Base-by-base conservation (phyloP, 768 basidiomycete genomes). In the Boletellus ananiceps region DNA sequence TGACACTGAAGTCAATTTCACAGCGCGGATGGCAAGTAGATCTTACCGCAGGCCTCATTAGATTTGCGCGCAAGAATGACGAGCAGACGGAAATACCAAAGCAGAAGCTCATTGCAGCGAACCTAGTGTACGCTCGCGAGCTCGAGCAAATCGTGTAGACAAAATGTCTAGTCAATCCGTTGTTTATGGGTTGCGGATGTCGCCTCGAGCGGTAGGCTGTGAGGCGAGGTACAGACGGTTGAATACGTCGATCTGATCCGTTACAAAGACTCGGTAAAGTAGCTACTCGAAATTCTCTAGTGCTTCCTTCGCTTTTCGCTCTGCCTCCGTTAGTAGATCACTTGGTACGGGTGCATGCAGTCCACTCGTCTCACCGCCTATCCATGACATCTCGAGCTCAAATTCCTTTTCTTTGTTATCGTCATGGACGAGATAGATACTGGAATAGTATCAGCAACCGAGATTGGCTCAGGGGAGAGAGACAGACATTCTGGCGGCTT, bases 371-470 rank as follows among this genome's bases (percentile, higher is more conserved):
- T 95, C 91, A 31, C 82, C 77, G 34, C 93, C 83, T 50, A 97
- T 84, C 96, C 96, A 99, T 32, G 93, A 89, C 79, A 99, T 82
- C 70, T 99, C 96, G 23, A 99, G 80, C 65, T 98, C 96, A 56
- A 99, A 98, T 43, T 94, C 90, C 65, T 97, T 98, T 73, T 97
- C 94, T 69, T 97, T 96, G 53, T 89, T 84, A 65, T 98, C 96
- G 55, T 98, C 95, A 63, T 99, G 96, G 14, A 96, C 93, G 35
- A 92, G 81, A 70, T 99, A 93, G 65, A 98, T 95, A 65, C 95
- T 99, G 65, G 25, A 38, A 42, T 36, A 31, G 38, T 13, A 40
- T 47, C 62, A 53, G 51, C 27, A 32, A 4, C 38, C 44, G 31
- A 11, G 49, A 39, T 36, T 29, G 25, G 34, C 18, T 14, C 34